Base-by-base conservation (phyloP, 1,139 yeast species). In the Scheffersomyces lignicola region DNA sequence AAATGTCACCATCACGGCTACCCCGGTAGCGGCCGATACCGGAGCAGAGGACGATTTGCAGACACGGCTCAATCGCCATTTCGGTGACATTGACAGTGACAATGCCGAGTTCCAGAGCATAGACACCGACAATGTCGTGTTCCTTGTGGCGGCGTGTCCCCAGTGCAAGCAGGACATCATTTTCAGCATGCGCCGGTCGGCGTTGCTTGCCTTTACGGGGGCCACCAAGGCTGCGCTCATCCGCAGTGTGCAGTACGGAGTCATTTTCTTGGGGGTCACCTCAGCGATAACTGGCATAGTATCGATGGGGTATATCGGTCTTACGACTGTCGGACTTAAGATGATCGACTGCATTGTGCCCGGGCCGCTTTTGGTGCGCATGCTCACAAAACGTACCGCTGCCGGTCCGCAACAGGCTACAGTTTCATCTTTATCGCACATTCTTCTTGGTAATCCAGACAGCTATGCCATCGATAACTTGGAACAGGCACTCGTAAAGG, bases 231-330 rank as follows among this genome's bases (percentile, higher is more conserved):
- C 8, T 26, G 30, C 53, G 1, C 27, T 51, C n/a, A 29, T 62
- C 3, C 44, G 56, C 1, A 47, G 54, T 23, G 45, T 63, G 6
- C 64, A 60, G 40, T 60, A 58, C 39, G 58, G 69, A 7, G 61
- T 64, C 3, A 32, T 67, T 3, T 56, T 65, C 33, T 41, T 68
- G n/a, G 70, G 69, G 0, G 32, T 69, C 7, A 52, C 71, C 3
- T 64, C 71, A 2, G 74, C 73, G 2, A 52, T 64, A 9, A 64
- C 74, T 0, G 76, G 76, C 2, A 51, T 69, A 0, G 53, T 65
- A 3, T 63, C 73, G 3, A 57, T 68, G 62, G 69, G 71, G 0
- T 66, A 67, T 41, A 58, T 69, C 21, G 73, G 71, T 1, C 46
- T 70, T 12, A 64, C 74, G 0, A 55, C 69, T 1, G 58, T 67